phyloP scores from a whole-genome alignment of 345 rosid species.

The Alliaria petiolata region DNA sequence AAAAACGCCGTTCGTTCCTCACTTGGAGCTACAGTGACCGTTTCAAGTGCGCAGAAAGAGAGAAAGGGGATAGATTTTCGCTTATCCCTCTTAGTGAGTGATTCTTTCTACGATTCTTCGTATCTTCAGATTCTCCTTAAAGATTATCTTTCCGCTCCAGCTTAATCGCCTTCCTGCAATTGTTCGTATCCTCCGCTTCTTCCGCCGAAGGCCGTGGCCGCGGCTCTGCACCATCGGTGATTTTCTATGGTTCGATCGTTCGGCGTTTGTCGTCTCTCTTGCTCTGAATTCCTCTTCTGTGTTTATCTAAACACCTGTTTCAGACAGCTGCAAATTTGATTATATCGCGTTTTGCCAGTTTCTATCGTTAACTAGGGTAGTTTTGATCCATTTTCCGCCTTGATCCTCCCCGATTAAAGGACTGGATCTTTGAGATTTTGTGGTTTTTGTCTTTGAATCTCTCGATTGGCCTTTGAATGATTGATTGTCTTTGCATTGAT shows the following conservation, averaged over 20 bases:
- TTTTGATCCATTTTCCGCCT: neutral
- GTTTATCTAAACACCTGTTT: neutral
- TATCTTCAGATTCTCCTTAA: neutral
- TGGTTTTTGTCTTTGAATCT: neutral
- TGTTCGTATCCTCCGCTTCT: slow-evolving; percentile 3
- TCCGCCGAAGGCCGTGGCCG: neutral
- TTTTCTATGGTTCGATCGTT: slow-evolving; percentile 13
- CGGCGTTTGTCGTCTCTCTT: neutral
- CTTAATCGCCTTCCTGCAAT: neutral
- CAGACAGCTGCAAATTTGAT: neutral
- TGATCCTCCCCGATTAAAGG: neutral
- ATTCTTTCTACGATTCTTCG: neutral
- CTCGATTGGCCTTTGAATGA: neutral
- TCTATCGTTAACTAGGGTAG: neutral
- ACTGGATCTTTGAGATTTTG: neutral
- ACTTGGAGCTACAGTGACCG: slow-evolving; percentile 36
- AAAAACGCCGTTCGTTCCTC: slow-evolving; percentile 31
- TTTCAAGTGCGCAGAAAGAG: slow-evolving; percentile 13
- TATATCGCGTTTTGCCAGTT: neutral
- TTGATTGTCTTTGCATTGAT: neutral
- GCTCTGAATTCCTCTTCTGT: neutral
- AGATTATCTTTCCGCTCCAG: neutral
- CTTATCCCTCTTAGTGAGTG: neutral
- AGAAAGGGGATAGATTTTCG: neutral
- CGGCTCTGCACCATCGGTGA: slow-evolving; percentile 16